Conservation (phyloP, 2,329 filamentous ascomycete genomes). For the Mariannaea sp. region DNA sequence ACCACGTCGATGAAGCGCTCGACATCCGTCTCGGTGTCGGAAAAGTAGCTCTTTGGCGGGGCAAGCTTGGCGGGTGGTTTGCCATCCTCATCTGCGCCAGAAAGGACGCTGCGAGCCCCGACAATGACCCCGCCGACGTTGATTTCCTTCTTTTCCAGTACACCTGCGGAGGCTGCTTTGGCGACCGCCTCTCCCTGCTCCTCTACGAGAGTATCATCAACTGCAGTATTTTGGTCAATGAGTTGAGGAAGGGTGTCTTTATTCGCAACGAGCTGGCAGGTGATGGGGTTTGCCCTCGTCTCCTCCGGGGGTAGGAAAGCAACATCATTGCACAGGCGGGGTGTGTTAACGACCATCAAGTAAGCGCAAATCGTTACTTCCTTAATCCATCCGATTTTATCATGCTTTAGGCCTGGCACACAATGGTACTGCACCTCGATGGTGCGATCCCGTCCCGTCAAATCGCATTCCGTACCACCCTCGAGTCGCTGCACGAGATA, state of each 20-base stretch:
- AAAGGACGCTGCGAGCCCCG: constrained; percentile 56
- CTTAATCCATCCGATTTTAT: constrained; percentile 91
- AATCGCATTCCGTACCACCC: constrained; percentile 81
- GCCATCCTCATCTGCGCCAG: constrained; percentile 52
- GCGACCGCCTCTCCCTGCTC: constrained; percentile 12
- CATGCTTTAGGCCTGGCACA: constrained; percentile 71
- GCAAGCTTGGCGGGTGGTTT: constrained; percentile 52
- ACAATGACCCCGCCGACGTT: constrained; percentile 60
- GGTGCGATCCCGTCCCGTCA: constrained; percentile 79
- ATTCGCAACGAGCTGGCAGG: constrained; percentile 72
- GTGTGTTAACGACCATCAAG: constrained; percentile 90
- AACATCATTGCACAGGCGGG: constrained; percentile 83
- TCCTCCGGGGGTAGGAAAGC: constrained; percentile 84
- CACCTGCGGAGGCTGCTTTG: constrained; percentile 14
- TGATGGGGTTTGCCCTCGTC: constrained; percentile 75
- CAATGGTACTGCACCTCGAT: constrained; percentile 85
- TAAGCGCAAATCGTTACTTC: constrained; percentile 91
- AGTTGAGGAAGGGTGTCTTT: constrained; percentile 49
- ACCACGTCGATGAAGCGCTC: constrained; percentile 50
- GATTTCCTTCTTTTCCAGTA: constrained; percentile 46
- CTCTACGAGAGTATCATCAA: constrained; percentile 39
- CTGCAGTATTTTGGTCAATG: constrained; percentile 38
- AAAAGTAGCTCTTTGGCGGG: constrained; percentile 50
- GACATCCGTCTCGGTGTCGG: constrained; percentile 30
- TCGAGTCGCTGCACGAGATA: constrained; percentile 84